Base-by-base conservation (phyloP, 257 asterid species). In the Linderniella brevidens region DNA sequence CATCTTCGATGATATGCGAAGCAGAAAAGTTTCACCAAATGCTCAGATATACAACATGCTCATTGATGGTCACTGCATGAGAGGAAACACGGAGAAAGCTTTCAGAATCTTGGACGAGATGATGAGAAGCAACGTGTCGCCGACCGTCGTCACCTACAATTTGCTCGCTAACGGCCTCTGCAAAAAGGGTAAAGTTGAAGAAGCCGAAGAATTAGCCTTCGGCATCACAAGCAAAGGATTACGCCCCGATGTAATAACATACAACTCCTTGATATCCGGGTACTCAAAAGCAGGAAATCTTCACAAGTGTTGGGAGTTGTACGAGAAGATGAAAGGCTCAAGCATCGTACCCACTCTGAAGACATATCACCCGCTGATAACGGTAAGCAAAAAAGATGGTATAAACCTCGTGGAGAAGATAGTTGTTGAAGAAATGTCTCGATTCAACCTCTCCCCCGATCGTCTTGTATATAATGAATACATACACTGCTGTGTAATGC, bases 121-220 rank as follows among this genome's bases (percentile, higher is more conserved):
- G 93, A 44, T 61, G 49, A 50, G 38, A 49, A 37, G 39, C 48
- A 72, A 60, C 10, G 40, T 63, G 9, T 55, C 57, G 46, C 90
- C 95, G 36, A 73, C 82, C 45, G 56, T 71, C 19, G 94, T 73
- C 49, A 79, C 93, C 10, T 86, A 71, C 65, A 82, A 86, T 56
- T 37, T 71, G 13, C 79, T 86, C 25, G 65, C 82, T 17, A 67
- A 68, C 3, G 95, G 88, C 48, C 78, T 77, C 19, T 54, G 77
- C 64, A 70, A 64, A 62, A 82, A 63, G 59, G 81, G 88, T 19
- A 64, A 57, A 63, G 57, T 60, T 19, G 38, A 41, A 3, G 88
- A 86, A 62, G 92, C 93, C 12, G 93, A 82, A 64, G 80, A 71
- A 46, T 52, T 82, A 38, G 78, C 64, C 16, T 55, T 50, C 48